Base-by-base conservation (phyloP, 75 land plant species). In the Picea glauca region DNA sequence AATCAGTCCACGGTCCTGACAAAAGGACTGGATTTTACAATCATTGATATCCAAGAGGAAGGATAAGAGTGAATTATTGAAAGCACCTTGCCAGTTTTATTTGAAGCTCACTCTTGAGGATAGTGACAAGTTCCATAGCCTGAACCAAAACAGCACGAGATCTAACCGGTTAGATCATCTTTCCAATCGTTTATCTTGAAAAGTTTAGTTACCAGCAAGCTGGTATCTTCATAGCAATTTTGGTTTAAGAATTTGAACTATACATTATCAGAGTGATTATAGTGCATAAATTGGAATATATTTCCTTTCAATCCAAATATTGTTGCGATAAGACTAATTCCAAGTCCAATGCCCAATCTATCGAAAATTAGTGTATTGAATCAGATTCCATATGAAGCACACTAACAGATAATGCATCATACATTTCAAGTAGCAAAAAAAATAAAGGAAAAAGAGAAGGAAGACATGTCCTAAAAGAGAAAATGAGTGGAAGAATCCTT, bases 401-500 rank as follows among this genome's bases (percentile, higher is more conserved):
- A 32, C 3, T 4, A 4, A 43, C 26, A 20, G 12, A 21, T 43
- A 12, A 20, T 73, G 54, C 2, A 26, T 7, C 23, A 35, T 18
- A 1, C 1, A 54, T 17, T 31, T 14, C 2, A 65, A 13, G 15
- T 65, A 13, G 68, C 68, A 33, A 3, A 15, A 3, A 65, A 0
- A 15, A 3, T 13, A 60, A 60, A 60, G n/a, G 11, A 20, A 20
- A 62, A 62, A 62, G 5, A 62, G 21, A 62, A 62, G 5, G 63
- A 62, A 18, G 20, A 20, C 9, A 20, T 72, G 4, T 8, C 21
- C 21, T 6, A 7, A 0, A 70, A 43, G 56, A 60, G 46, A 58
- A 40, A 17, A 60, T 15, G 46, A 18, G 15, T 32, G 31, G 30
- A 23, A 56, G 40, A 58, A 33, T 82, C 73, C 89, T 89, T 87